Base-by-base conservation (phyloP, 805 yeast species). In the Candida sithepensis region DNA sequence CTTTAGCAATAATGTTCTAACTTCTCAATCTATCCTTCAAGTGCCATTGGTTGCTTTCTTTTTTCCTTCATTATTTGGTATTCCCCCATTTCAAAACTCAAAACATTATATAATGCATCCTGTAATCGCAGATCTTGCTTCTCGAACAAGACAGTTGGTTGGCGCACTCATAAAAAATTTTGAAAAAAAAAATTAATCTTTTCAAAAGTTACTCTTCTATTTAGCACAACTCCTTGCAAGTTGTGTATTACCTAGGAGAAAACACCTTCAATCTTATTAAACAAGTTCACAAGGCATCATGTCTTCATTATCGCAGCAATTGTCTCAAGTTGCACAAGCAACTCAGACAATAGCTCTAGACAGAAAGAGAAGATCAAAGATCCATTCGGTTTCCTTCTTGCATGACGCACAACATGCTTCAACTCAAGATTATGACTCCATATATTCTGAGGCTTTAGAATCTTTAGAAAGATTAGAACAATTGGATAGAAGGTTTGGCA, bases 381-480 rank as follows among this genome's bases (percentile, higher is more conserved):
- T 90, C 48, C 99, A 94, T 63, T 82, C 96, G 34, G 84, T 88
- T 36, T 94, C 99, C 42, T 78, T 94, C 54, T 77, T 94, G 23
- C 91, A 85, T 65, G 95, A 88, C 39, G 76, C 96, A 9, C 82
- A 84, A 58, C 82, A 81, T 51, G 99, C 99, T 16, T 88, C 95
- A n/a, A 79, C 91, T 32, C 98, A 94, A 70, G 99, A 94, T 65
- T 91, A 80, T 60, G 97, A 90, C 56, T 74, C 84, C 40, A 82
- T 94, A 48, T 86, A 76, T 60, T 78, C 82, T 44, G 79, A 79
- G 47, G 85, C 94, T 2, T 58, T 78, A 6, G 94, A 86, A 47
- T 96, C 96, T 0, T 73, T 91, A 40, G 81, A 79, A 26, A 91
- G 87, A 56, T 72, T 94, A 44, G 78, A 77, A 40, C 71, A 77